phyloP scores from a whole-genome alignment of 1,139 yeast genomes.

The Pneumocystis oryctolagi region DNA sequence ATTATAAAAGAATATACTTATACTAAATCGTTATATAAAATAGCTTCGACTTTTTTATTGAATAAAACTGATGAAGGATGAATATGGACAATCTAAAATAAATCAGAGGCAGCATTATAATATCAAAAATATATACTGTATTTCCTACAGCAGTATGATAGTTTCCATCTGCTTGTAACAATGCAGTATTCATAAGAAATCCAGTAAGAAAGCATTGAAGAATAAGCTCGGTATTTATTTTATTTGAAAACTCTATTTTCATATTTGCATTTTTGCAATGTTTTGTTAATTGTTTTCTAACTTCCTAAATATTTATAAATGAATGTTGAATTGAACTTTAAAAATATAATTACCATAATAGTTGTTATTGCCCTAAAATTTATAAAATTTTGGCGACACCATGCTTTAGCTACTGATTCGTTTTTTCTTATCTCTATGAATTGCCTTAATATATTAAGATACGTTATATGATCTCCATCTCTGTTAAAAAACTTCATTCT shows the following conservation, averaged over 20 bases:
- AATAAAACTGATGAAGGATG: constrained; percentile 88
- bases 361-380: constrained; percentile 59
- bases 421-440: constrained; percentile 25
- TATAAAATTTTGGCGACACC: constrained; percentile 72
- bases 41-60: constrained; percentile 68
- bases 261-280: constrained; percentile 37
- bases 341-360: not conserved
- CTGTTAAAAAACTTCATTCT: constrained; percentile 37
- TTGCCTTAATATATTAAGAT: constrained; percentile 36
- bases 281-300: constrained; percentile 57
- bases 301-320: constrained; percentile 29
- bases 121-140: constrained; percentile 17
- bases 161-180: constrained; percentile 89
- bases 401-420: constrained; percentile 42
- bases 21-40: constrained; percentile 89
- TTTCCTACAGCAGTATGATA: constrained; percentile 68
- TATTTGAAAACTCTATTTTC: constrained; percentile 23
- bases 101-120: not conserved
- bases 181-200: constrained; percentile 70
- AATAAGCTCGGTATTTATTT: constrained; percentile 34
- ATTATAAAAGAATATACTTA: constrained; percentile 22
- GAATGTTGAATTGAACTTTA: not conserved
- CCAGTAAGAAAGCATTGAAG: constrained; percentile 66
- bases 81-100: constrained; percentile 50
- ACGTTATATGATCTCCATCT: constrained; percentile 36